phyloP scores from a whole-genome alignment of 2,329 filamentous ascomycete genomes.

The Diaporthe citrichinensis region DNA sequence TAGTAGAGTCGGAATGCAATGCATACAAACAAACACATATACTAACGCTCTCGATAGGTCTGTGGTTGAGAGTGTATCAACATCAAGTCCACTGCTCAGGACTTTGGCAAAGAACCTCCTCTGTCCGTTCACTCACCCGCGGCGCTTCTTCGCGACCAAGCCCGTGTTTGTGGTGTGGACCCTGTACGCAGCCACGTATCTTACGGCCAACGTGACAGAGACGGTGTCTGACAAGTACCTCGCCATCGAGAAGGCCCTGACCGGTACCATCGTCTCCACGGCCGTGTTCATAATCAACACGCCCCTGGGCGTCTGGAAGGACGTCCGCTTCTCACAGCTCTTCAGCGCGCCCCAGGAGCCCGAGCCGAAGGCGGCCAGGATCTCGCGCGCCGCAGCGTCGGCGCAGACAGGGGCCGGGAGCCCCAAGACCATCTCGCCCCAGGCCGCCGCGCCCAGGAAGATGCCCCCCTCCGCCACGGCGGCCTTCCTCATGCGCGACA shows the following conservation, averaged over 20 bases:
- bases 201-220: conserved; percentile 30
- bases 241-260: conserved; percentile 16
- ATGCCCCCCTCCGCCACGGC: conserved; percentile 16
- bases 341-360: conserved; percentile 11
- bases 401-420: conserved; percentile 7
- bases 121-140: conserved; percentile 13
- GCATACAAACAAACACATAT: background rate
- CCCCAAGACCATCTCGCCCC: background rate
- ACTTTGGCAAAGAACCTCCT: conserved; percentile 7
- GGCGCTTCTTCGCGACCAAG: conserved; percentile 23
- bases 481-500: conserved; percentile 23
- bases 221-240: conserved; percentile 23
- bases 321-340: conserved; percentile 30
- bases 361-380: background rate
- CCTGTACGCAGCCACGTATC: conserved; percentile 14
- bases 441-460: background rate
- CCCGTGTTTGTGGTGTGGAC: conserved; percentile 31
- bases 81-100: conserved; percentile 8
- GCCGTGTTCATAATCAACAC: conserved; percentile 27
- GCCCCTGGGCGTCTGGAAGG: conserved; percentile 28
- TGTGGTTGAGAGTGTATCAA: conserved; percentile 21
- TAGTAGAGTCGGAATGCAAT: background rate
- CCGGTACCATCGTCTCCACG: conserved; percentile 10
- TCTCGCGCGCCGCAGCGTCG: background rate
- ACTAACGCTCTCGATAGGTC: background rate